Evolutionary conservation across 2,329 filamentous ascomycete species (phyloP), one percentile per base, ranked within the genome.

Genomic region (Venturia carpophila): DNA sequence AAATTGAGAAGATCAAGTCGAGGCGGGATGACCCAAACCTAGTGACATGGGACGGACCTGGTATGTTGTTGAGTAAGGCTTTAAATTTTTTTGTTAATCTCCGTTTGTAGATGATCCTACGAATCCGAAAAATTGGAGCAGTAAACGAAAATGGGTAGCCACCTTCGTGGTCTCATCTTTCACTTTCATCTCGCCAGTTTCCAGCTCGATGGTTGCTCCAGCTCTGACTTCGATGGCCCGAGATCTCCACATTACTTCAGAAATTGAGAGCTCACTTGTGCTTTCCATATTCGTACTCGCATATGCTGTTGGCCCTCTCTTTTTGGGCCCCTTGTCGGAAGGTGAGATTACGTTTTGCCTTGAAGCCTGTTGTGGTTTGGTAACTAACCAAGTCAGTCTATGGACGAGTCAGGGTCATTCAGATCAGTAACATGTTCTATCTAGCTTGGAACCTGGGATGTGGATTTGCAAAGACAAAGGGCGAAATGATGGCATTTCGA

Each of bases 111-210:
- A 79, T 39, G 79, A 81, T 66, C 77, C 76, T 13, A 71, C 71
- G 30, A 81, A 81, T 62, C 79, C 79, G 0, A 79, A 79, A 67
- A 80, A 80, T 65, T 80, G 78, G 78, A 69, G 71, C 2, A 74
- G 74, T 66, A 73, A 71, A 64, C 71, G 74, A 39, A 79, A 79
- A 69, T 80, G 79, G 79, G 70, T 75, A 27, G 76, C 75, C 1
- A 79, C 78, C 0, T 68, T 79, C 47, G 75, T 79, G 39, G 76
- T 79, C 2, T 78, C 74, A 0, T 68, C 69, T 39, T 78, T 77
- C 66, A 76, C 75, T 0, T 72, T 78, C 52, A 70, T 77, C 24
- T 75, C 75, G 9, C 75, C 76, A 13, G 70, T 77, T 27, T 74
- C 75, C 0, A 76, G 75, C 1, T 75, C 74, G 15, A 77, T 77